Conservation (phyloP, 2,329 filamentous ascomycete genomes). For the Fusarium sulawesiense region DNA sequence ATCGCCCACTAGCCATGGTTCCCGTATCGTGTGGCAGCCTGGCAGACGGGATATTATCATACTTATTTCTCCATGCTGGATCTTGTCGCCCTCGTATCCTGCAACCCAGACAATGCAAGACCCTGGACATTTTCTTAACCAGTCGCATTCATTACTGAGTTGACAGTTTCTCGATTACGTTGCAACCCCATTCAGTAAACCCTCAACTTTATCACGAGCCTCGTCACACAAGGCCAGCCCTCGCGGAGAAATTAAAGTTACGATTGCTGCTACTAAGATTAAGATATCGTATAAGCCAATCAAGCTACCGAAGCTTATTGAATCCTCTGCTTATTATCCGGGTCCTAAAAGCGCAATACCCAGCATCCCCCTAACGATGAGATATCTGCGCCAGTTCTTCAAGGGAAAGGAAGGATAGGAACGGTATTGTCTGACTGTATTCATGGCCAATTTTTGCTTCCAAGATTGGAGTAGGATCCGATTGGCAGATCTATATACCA, state of each 20-base stretch:
- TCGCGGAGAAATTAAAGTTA: neutral
- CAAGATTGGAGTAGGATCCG: neutral
- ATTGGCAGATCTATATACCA: neutral
- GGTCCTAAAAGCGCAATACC: neutral
- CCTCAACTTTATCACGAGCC: neutral
- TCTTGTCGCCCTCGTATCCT: conserved; percentile 19
- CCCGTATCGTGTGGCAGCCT: conserved; percentile 8
- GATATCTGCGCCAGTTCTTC: neutral
- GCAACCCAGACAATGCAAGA: conserved; percentile 20
- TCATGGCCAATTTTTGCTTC: neutral
- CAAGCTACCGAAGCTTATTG: neutral
- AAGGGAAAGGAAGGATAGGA: neutral
- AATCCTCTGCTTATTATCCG: neutral
- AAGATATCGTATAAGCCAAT: neutral
- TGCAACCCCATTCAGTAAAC: neutral
- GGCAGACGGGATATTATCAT: neutral
- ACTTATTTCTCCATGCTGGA: conserved; percentile 13
- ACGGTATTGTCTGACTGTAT: neutral
- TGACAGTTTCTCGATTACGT: conserved; percentile 12
- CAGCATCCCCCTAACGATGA: neutral
- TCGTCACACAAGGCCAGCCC: neutral
- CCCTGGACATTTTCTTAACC: conserved; percentile 11
- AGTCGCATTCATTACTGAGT: conserved; percentile 28
- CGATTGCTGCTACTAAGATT: neutral
- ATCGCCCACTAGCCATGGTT: conserved; percentile 22